Evolutionary conservation across 164 flowering plant genomes (phyloP), one percentile per base, ranked within the genome.

Genomic region (Berberis thunbergii): DNA sequence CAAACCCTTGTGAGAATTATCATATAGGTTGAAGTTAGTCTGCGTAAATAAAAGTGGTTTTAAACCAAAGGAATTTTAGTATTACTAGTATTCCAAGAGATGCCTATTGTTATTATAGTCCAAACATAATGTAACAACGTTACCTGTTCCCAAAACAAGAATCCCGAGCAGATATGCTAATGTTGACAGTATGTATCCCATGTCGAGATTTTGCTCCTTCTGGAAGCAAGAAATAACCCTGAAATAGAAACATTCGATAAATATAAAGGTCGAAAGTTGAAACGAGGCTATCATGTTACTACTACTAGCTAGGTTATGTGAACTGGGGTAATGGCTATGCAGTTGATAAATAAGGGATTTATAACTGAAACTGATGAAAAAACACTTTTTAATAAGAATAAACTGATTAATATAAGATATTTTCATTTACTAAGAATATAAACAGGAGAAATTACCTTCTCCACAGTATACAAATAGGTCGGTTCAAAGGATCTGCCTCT

Each of bases 131-230:
- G 55, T 45, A 41, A 54, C 4, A 45, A 48, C 26, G 0, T 52
- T 60, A 90, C 98, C 97, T 91, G 89, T 93, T 93, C 10, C 98
- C 98, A 79, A 93, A 88, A 79, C 98, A 93, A 39, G 92, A 75
- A 74, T 93, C 83, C 63, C 83, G 81, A 64, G 98, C 91, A 68
- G 98, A 83, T 70, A 93, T 84, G 81, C 87, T 93, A 49, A 93
- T 74, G 66, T 93, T 90, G 41, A 83, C 80, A 45, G 96, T 88
- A 9, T 70, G 82, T 54, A 93, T 84, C 54, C 84, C 82, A 72
- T 90, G 97, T 60, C 64, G 83, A 75, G 82, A 68, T 72, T 76
- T 90, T 11, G 97, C 97, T 60, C 67, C 87, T 73, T 93, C 98
- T 65, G 98, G 90, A 58, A 93, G 83, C 79, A 88, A 79, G 65